A percentile compares a stretch with the other conserved stretches of the same genome.
phyloP scores from a whole-genome alignment of 306 rosid genomes.

The Ceratonia siliqua region DNA sequence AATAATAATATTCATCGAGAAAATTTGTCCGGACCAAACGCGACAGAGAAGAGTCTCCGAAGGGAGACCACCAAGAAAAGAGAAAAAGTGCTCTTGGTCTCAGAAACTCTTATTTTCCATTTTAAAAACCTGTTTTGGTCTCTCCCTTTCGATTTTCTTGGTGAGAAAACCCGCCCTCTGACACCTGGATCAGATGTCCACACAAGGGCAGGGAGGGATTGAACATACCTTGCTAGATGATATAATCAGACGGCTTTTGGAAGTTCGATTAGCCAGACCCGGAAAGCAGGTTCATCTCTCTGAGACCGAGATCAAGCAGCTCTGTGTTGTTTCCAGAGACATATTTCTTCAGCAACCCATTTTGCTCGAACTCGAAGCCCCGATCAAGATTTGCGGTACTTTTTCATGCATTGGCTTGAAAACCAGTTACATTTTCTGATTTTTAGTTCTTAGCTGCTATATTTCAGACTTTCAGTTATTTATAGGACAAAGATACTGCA shows the following conservation, averaged over 20 bases:
- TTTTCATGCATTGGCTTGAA: neutral
- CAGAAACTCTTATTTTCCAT: neutral
- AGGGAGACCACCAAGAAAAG: slow-evolving; percentile 13
- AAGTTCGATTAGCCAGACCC: slow-evolving; percentile 74
- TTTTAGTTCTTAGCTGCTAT: neutral
- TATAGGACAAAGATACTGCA: slow-evolving; percentile 1
- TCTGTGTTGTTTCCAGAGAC: slow-evolving; percentile 70
- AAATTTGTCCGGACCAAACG: neutral
- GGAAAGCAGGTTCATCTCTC: slow-evolving; percentile 87
- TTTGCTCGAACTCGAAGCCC: slow-evolving; percentile 93
- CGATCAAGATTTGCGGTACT: slow-evolving; percentile 88
- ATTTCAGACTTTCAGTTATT: neutral
- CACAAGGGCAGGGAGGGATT: slow-evolving; percentile 60
- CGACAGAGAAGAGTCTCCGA: slow-evolving; percentile 18
- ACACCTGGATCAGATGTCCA: slow-evolving; percentile 42
- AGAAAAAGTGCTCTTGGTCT: neutral
- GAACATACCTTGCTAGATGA: slow-evolving; percentile 76
- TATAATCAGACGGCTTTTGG: slow-evolving; percentile 77
- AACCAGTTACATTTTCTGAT: neutral
- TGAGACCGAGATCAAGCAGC: slow-evolving; percentile 89
- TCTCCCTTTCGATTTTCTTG: neutral
- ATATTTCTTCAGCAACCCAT: slow-evolving; percentile 76
- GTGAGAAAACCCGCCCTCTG: neutral
- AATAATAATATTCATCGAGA: neutral
- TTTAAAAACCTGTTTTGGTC: slow-evolving; percentile 9